phyloP scores from a whole-genome alignment of 345 rosid genomes.

The Capsella bursapastoris region DNA sequence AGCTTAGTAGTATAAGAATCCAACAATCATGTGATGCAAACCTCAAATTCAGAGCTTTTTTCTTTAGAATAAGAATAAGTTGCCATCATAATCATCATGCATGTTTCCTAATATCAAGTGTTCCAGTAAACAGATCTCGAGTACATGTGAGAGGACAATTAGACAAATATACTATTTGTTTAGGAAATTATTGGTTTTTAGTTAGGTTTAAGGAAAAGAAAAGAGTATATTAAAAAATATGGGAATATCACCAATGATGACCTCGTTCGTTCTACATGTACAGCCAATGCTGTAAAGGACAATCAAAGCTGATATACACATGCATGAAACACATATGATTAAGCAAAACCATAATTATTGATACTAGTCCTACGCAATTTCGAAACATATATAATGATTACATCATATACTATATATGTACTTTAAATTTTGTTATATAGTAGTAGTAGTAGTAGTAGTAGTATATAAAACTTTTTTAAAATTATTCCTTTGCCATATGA shows the following conservation, averaged over 20 bases:
- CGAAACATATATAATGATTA: conserved; percentile 25
- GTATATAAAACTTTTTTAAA: background rate
- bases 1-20: background rate
- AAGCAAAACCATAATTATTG: conserved; percentile 32
- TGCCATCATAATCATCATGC: conserved; percentile 23
- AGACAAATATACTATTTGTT: background rate
- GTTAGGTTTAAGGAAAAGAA: conserved; percentile 12
- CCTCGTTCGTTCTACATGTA: conserved; percentile 3
- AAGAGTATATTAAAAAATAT: background rate
- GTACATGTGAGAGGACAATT: conserved; percentile 41
- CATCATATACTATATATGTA: background rate
- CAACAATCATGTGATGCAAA: conserved; percentile 36
- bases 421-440: too few relatives aligned
- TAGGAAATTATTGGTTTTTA: conserved; percentile 18
- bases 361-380: conserved; percentile 11
- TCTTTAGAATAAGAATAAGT: conserved; percentile 11
- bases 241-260: conserved; percentile 26
- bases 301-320: conserved; percentile 36
- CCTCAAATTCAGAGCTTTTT: conserved; percentile 26
- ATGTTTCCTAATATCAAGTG: background rate
- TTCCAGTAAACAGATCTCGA: conserved; percentile 16
- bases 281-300: conserved; percentile 36
- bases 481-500: background rate
- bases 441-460: too few relatives aligned
- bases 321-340: conserved; percentile 42